A percentile compares a stretch with the other conserved stretches of the same genome.
Evolutionary conservation across 768 basidiomycete species (phyloP).

Genomic region (Termitomyces bulborhizus): DNA sequence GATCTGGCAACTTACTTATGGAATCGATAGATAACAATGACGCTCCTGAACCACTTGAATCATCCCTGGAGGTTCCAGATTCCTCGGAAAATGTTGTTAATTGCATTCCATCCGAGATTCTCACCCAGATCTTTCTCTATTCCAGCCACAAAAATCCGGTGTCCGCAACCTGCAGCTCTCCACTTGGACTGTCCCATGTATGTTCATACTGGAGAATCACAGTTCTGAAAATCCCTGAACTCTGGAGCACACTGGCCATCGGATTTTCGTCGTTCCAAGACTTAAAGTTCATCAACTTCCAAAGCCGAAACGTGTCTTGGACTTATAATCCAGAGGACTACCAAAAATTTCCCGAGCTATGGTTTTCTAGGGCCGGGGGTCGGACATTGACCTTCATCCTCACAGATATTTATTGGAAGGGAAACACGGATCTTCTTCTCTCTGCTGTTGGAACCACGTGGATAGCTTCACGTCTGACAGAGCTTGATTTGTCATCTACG

Average conservation of each 20-base stretch:
- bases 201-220: neutral
- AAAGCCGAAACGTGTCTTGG: too few relatives aligned
- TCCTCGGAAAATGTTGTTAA: neutral
- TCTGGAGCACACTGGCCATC: neutral
- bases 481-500: too few relatives aligned
- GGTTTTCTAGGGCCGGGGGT: neutral
- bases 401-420: neutral
- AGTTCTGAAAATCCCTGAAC: neutral
- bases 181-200: neutral
- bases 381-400: neutral
- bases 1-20: too few relatives aligned
- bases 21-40: too few relatives aligned
- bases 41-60: too few relatives aligned
- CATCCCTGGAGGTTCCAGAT: neutral
- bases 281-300: too few relatives aligned
- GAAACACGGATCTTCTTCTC: too few relatives aligned
- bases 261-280: neutral
- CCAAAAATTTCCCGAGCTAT: neutral
- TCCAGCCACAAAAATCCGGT: neutral
- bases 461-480: too few relatives aligned
- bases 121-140: neutral
- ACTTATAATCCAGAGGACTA: neutral
- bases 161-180: neutral
- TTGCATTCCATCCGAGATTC: neutral
- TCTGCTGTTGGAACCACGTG: too few relatives aligned